phyloP scores from a whole-genome alignment of 805 yeast species.

The Brettanomyces anomalus region DNA sequence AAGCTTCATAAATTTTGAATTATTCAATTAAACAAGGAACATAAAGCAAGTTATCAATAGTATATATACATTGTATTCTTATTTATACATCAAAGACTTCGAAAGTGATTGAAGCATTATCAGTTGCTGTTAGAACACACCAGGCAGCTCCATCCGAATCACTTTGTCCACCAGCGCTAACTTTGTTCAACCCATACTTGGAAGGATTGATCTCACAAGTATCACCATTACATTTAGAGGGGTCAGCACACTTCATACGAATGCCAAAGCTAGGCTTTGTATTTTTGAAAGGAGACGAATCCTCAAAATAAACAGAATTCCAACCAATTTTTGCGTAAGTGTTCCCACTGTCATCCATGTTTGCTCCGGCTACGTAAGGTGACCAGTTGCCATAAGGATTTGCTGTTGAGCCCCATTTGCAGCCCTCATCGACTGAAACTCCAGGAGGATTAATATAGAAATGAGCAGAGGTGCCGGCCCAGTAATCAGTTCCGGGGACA shows the following conservation, averaged over 20 bases:
- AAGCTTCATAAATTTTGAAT: too few relatives aligned
- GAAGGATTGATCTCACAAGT: constrained; percentile 80
- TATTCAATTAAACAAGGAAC: too few relatives aligned
- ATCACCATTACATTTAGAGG: constrained; percentile 59
- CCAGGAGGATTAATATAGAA: constrained; percentile 83
- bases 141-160: constrained; percentile 49
- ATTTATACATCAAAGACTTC: constrained; percentile 49
- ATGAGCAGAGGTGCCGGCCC: constrained; percentile 83
- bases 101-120: constrained; percentile 55
- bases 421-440: constrained; percentile 62
- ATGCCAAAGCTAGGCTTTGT: constrained; percentile 61
- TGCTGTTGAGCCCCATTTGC: constrained; percentile 71
- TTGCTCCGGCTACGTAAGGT: constrained; percentile 89
- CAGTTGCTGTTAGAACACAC: constrained; percentile 74
- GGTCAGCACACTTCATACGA: constrained; percentile 64
- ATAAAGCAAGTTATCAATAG: too few relatives aligned
- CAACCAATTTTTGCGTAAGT: constrained; percentile 83
- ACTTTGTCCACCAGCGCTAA: constrained; percentile 30
- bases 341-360: constrained; percentile 58
- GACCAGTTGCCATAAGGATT: constrained; percentile 85
- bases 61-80: not conserved
- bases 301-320: constrained; percentile 79
- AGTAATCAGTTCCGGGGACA: constrained; percentile 78
- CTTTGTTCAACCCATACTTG: constrained; percentile 45
- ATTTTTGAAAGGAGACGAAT: constrained; percentile 41